phyloP scores from a whole-genome alignment of 2,329 filamentous ascomycete genomes.

The Dothistroma pini region DNA sequence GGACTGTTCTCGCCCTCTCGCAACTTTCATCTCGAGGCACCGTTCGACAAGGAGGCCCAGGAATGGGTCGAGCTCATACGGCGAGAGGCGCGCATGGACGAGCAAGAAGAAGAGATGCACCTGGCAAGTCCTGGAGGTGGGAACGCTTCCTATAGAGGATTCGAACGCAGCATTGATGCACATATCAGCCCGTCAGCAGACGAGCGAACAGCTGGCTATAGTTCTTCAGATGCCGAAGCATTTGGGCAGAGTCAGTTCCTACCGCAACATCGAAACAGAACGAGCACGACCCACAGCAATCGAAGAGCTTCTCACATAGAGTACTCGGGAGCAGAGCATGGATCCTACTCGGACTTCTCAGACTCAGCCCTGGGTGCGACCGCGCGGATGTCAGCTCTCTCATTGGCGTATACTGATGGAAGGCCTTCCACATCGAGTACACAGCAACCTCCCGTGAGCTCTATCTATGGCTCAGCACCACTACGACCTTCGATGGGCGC shows the following conservation, averaged over 20 bases:
- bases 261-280: conserved; percentile 29
- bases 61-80: conserved; percentile 85
- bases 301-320: conserved; percentile 59
- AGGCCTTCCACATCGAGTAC: conserved; percentile 35
- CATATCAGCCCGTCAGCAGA: conserved; percentile 20
- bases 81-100: conserved; percentile 74
- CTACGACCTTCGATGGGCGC: conserved; percentile 25
- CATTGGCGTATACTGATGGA: conserved; percentile 28
- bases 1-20: conserved; percentile 86
- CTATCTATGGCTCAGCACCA: conserved; percentile 33
- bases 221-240: conserved; percentile 46
- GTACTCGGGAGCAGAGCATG: conserved; percentile 63
- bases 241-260: conserved; percentile 18
- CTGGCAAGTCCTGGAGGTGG: conserved; percentile 62
- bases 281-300: conserved; percentile 35
- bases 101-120: conserved; percentile 81
- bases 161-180: conserved; percentile 35
- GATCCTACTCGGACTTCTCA: conserved; percentile 83
- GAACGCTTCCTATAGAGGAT: conserved; percentile 44
- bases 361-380: conserved; percentile 30
- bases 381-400: conserved; percentile 34
- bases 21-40: conserved; percentile 86
- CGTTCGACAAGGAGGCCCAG: conserved; percentile 68
- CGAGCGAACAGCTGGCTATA: conserved; percentile 36
- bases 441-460: conserved; percentile 22